These are phyloP conservation scores for Stromatinia cepivora DNA, from an alignment of 2,329 filamentous ascomycete species.

Conservation along the genomic window DNA sequence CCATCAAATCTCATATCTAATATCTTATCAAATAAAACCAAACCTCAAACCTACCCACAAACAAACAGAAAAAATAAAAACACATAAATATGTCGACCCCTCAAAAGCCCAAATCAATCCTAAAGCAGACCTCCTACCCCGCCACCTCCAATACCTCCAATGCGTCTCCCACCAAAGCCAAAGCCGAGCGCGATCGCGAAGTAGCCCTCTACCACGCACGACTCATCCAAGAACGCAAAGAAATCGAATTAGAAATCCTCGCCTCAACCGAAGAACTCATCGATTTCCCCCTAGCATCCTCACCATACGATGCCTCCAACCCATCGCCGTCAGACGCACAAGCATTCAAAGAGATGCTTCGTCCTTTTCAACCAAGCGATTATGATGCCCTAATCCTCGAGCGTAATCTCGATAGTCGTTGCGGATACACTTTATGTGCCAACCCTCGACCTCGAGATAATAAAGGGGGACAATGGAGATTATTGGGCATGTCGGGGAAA, in stretches of 20 bases:
- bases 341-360: slow-evolving; percentile 65
- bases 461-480: slow-evolving; percentile 64
- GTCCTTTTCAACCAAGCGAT: slow-evolving; percentile 79
- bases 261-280: slow-evolving; percentile 63
- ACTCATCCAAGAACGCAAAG: slow-evolving; percentile 79
- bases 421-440: slow-evolving; percentile 81
- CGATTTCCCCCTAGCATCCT: slow-evolving; percentile 43
- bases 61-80: neutral
- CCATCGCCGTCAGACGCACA: slow-evolving; percentile 60
- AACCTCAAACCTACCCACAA: neutral
- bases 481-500: slow-evolving; percentile 54
- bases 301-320: slow-evolving; percentile 50
- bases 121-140: slow-evolving; percentile 56
- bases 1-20: neutral
- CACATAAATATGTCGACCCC: slow-evolving; percentile 34
- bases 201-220: slow-evolving; percentile 80
- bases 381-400: slow-evolving; percentile 88
- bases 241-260: slow-evolving; percentile 73
- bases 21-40: slow-evolving; percentile 8
- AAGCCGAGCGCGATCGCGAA: slow-evolving; percentile 52
- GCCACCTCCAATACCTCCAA: slow-evolving; percentile 35
- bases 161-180: slow-evolving; percentile 44
- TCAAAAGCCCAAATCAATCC: slow-evolving; percentile 51
- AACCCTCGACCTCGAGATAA: slow-evolving; percentile 58
- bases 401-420: slow-evolving; percentile 78